A percentile compares a stretch with the other conserved stretches of the same genome.
These are phyloP conservation scores for Sporobolomyces roseus DNA, from an alignment of 768 basidiomycete species.

Conservation along the genomic window DNA sequence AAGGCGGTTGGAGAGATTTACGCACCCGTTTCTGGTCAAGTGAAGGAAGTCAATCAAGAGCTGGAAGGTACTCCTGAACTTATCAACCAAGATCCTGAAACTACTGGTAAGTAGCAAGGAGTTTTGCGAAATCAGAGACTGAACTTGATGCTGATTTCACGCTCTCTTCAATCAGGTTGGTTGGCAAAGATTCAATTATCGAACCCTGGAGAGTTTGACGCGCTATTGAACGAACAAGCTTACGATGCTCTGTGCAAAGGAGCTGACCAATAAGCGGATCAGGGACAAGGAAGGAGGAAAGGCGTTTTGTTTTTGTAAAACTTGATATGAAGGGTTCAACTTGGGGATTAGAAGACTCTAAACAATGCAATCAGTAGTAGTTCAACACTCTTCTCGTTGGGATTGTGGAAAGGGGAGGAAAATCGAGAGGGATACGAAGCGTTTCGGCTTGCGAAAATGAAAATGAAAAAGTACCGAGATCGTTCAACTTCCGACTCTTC, in stretches of 20 bases:
- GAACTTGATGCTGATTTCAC: background rate
- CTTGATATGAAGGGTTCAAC: background rate
- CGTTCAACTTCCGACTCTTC: too few relatives aligned
- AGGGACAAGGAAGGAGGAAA: background rate
- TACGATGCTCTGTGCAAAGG: constrained; percentile 64
- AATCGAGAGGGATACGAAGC: too few relatives aligned
- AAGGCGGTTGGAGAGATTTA: constrained; percentile 53
- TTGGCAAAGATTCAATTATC: constrained; percentile 86
- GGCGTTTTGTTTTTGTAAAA: background rate
- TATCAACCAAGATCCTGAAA: constrained; percentile 82
- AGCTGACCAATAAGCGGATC: constrained; percentile 37
- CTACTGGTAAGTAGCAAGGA: constrained; percentile 63
- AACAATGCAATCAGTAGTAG: too few relatives aligned
- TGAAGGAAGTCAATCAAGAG: constrained; percentile 71
- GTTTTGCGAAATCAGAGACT: background rate
- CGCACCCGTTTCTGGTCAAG: constrained; percentile 81
- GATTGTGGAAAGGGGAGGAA: too few relatives aligned
- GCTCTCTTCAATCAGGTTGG: constrained; percentile 63
- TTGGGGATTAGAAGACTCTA: too few relatives aligned
- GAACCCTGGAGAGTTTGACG: constrained; percentile 71
- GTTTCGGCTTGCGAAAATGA: too few relatives aligned
- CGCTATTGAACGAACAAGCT: constrained; percentile 67
- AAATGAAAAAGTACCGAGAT: too few relatives aligned
- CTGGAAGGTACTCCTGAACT: constrained; percentile 68
- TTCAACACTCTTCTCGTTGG: too few relatives aligned